These are phyloP conservation scores for Neoboletus subvelutipes DNA, from an alignment of 768 basidiomycete genomes.

Conservation along the genomic window DNA sequence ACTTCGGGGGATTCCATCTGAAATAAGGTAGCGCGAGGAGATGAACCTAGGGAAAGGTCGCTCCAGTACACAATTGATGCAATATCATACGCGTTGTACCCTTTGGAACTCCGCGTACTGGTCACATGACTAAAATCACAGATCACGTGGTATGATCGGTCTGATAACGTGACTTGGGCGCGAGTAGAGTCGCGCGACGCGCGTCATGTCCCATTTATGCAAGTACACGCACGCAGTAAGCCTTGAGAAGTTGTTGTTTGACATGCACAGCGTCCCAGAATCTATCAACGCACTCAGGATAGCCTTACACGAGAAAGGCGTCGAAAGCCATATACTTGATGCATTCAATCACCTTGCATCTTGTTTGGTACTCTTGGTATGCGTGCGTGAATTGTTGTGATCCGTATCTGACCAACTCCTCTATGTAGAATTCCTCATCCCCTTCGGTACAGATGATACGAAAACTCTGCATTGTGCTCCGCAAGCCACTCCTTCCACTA, in stretches of 20 bases:
- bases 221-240: background rate
- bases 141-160: conserved; percentile 19
- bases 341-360: conserved; percentile 42
- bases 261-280: conserved; percentile 27
- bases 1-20: conserved; percentile 21
- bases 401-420: background rate
- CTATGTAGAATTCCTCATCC: conserved; percentile 38
- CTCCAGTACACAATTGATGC: conserved; percentile 1
- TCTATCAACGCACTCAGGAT: conserved; percentile 35
- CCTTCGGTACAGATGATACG: conserved; percentile 38
- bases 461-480: conserved; percentile 42
- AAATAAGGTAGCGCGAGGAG: conserved; percentile 14
- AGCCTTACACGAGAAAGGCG: conserved; percentile 29
- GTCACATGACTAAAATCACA: conserved; percentile 32
- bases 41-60: conserved; percentile 2
- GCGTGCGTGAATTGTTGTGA: conserved; percentile 15
- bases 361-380: conserved; percentile 43
- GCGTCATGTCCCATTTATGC: background rate
- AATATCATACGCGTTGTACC: conserved; percentile 12
- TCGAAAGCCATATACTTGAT: conserved; percentile 32
- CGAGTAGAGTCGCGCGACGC: background rate
- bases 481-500: conserved; percentile 43
- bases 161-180: conserved; percentile 8
- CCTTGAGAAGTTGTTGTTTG: background rate
- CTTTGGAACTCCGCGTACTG: conserved; percentile 24